phyloP scores from a whole-genome alignment of 2,329 filamentous ascomycete genomes.

The Ampelomyces quisqualis region DNA sequence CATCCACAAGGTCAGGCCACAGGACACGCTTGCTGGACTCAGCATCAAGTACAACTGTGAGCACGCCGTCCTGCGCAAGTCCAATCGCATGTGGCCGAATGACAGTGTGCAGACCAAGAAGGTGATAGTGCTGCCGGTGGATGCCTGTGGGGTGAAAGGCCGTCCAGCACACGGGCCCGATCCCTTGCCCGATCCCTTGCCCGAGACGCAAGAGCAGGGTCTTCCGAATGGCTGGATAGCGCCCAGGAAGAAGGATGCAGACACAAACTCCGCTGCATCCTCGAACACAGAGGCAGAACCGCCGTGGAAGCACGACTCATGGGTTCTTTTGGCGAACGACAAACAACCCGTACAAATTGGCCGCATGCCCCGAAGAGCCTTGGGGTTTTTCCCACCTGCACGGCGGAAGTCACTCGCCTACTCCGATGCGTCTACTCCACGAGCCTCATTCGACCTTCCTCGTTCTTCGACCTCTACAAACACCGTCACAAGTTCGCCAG shows the following conservation, averaged over 20 bases:
- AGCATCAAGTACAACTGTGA: slow-evolving; percentile 88
- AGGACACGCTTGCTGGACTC: slow-evolving; percentile 87
- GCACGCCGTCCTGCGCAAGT: slow-evolving; percentile 76
- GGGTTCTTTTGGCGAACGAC: slow-evolving; percentile 77
- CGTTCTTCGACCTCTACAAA: slow-evolving; percentile 47
- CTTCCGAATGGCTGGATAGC: slow-evolving; percentile 43
- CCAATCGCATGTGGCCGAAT: slow-evolving; percentile 92
- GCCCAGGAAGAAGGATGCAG: slow-evolving; percentile 38
- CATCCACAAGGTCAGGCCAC: slow-evolving; percentile 77
- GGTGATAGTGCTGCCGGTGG: slow-evolving; percentile 80
- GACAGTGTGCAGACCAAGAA: slow-evolving; percentile 85
- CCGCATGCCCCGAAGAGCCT: slow-evolving; percentile 72
- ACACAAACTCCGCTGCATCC: slow-evolving; percentile 36
- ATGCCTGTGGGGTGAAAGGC: slow-evolving; percentile 83
- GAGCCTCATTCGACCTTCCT: slow-evolving; percentile 63
- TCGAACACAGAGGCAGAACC: slow-evolving; percentile 58
- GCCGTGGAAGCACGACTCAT: slow-evolving; percentile 84
- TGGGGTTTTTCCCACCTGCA: slow-evolving; percentile 90
- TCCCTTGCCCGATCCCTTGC: slow-evolving; percentile 38
- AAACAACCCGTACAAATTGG: slow-evolving; percentile 78
- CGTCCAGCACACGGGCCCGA: slow-evolving; percentile 51
- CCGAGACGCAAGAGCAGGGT: slow-evolving; percentile 20
- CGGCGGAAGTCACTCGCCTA: slow-evolving; percentile 78
- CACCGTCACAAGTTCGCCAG: slow-evolving; percentile 39
- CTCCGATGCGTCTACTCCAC: slow-evolving; percentile 65